Percentiles rank a stretch among this genome's conserved stretches.
Evolutionary conservation across 495 filamentous ascomycete species (phyloP).

Genomic region (Echria macrotheca): DNA sequence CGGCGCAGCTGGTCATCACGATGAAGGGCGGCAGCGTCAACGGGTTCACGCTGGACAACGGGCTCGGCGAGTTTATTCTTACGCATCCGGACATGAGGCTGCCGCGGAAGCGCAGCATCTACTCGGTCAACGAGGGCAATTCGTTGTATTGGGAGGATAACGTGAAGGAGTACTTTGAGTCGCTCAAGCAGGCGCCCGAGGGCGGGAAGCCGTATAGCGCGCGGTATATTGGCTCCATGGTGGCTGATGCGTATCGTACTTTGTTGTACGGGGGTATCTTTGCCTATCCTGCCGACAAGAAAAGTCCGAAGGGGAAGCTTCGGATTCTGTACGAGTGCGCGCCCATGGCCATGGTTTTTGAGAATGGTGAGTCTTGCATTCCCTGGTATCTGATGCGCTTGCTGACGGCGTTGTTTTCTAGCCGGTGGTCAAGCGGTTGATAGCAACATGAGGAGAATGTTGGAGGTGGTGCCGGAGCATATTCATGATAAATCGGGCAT

Average conservation of each 20-base stretch:
- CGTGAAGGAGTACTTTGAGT: conserved; percentile 81
- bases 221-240: conserved; percentile 96
- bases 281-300: conserved; percentile 95
- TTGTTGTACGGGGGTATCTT: conserved; percentile 94
- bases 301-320: conserved; percentile 96
- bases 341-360: conserved; percentile 98
- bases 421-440: conserved; percentile 90
- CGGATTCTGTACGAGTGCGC: conserved; percentile 98
- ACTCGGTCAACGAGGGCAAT: conserved; percentile 98
- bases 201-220: conserved; percentile 86
- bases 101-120: conserved; percentile 75
- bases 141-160: conserved; percentile 91
- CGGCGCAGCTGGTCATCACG: conserved; percentile 90
- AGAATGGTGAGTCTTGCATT: conserved; percentile 67
- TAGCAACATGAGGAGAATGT: conserved; percentile 80
- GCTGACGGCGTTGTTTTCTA: conserved; percentile 18
- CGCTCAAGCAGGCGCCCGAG: conserved; percentile 67
- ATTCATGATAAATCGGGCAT: conserved; percentile 96
- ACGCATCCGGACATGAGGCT: conserved; percentile 93
- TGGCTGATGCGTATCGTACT: conserved; percentile 95
- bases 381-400: not conserved
- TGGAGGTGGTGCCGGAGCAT: conserved; percentile 82
- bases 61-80: conserved; percentile 95
- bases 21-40: conserved; percentile 93
- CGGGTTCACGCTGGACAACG: conserved; percentile 94